These are phyloP conservation scores for Trametes cubensis DNA, from an alignment of 768 basidiomycete species.

Conservation along the genomic window DNA sequence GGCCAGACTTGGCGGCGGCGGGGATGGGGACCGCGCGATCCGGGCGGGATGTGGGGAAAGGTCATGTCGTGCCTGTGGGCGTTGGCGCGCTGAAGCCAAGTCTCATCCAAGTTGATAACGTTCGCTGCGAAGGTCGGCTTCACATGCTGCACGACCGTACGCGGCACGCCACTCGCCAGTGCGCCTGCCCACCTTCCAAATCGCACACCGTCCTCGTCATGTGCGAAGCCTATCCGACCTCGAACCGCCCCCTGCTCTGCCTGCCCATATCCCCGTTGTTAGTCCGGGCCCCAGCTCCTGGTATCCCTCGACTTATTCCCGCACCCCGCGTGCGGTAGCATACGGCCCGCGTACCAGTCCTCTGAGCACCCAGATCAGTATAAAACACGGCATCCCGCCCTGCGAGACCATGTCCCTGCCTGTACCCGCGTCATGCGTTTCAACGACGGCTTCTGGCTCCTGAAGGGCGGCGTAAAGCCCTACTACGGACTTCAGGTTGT, in stretches of 20 bases:
- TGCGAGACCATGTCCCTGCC: neutral
- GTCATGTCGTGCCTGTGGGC: neutral
- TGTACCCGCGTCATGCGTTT: constrained; percentile 53
- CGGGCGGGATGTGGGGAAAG: neutral
- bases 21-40: constrained; percentile 1
- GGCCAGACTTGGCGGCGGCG: neutral
- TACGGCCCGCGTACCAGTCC: constrained; percentile 2
- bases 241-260: neutral
- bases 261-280: constrained; percentile 9
- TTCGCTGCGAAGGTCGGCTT: constrained; percentile 4
- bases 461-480: constrained; percentile 62
- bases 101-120: constrained; percentile 3
- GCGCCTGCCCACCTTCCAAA: neutral
- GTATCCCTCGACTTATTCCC: constrained; percentile 1
- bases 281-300: constrained; percentile 10
- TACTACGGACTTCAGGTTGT: constrained; percentile 65
- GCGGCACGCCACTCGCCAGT: too few relatives aligned
- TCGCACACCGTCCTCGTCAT: constrained; percentile 4
- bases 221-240: constrained; percentile 12
- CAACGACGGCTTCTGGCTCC: constrained; percentile 75
- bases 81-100: neutral
- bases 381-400: constrained; percentile 9
- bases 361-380: constrained; percentile 1
- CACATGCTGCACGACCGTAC: constrained; percentile 1
- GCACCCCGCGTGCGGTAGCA: neutral